A percentile compares a stretch with the other conserved stretches of the same genome.
phyloP scores from a whole-genome alignment of 129 eudicot genomes.

The Escallonia rubra region DNA sequence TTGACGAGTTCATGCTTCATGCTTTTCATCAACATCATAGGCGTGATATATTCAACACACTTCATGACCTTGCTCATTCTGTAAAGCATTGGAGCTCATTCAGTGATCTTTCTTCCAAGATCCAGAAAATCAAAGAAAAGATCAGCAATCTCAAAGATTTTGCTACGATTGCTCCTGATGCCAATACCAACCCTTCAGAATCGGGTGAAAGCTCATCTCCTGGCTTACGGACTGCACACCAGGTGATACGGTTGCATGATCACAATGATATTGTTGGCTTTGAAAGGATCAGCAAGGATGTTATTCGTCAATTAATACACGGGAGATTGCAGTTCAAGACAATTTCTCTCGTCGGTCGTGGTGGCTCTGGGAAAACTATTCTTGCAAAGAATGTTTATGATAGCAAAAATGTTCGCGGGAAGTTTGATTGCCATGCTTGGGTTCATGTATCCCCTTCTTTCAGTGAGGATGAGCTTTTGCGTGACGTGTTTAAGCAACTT shows the following conservation, averaged over 20 bases:
- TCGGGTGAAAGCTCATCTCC: slow-evolving; percentile 3
- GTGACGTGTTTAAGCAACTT: not conserved
- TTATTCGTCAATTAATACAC: slow-evolving; percentile 1
- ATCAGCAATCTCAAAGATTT: not conserved
- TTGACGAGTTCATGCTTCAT: slow-evolving; percentile 25
- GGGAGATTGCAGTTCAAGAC: not conserved
- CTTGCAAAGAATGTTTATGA: slow-evolving; percentile 13
- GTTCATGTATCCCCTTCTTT: slow-evolving; percentile 5
- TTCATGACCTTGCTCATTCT: not conserved
- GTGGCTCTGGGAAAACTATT: slow-evolving; percentile 21
- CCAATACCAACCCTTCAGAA: not conserved
- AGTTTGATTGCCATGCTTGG: slow-evolving; percentile 16
- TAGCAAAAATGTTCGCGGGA: not conserved
- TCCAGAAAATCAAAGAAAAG: not conserved
- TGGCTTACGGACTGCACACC: not conserved
- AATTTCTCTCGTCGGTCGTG: slow-evolving; percentile 14
- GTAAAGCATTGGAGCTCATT: not conserved
- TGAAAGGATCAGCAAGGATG: not conserved
- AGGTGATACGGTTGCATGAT: slow-evolving; percentile 1
- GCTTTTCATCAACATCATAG: not conserved
- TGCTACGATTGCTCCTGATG: not conserved
- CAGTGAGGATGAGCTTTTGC: not conserved
- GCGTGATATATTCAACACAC: not conserved
- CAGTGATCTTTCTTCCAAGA: slow-evolving; percentile 5
- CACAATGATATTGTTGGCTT: slow-evolving; percentile 22